phyloP scores from a whole-genome alignment of 2,329 filamentous ascomycete species.

The Trichophyton equinum region DNA sequence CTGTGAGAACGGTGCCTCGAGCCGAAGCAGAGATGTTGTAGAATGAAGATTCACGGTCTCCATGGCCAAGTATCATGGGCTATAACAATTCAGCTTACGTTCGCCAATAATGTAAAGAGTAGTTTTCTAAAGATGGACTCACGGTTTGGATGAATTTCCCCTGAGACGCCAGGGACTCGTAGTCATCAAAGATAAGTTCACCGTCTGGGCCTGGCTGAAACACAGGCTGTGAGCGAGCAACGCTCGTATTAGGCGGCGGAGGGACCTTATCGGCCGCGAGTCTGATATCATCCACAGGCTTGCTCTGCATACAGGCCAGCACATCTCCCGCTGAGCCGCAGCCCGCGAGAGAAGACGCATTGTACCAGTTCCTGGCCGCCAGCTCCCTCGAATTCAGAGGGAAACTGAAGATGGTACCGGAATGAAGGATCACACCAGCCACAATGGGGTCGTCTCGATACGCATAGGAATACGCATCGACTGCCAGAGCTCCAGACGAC shows the following conservation, averaged over 20 bases:
- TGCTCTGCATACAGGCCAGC: conserved; percentile 30
- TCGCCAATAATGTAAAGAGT: no score
- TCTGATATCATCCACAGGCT: conserved; percentile 27
- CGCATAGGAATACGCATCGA: conserved; percentile 21
- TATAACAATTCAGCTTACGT: background rate
- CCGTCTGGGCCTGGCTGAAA: conserved; percentile 36
- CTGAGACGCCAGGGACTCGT: conserved; percentile 21
- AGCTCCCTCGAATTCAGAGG: conserved; percentile 26
- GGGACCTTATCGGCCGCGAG: conserved; percentile 26
- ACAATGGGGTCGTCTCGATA: conserved; percentile 27
- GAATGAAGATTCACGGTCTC: conserved; percentile 37
- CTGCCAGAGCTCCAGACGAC: conserved; percentile 39
- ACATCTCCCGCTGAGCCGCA: conserved; percentile 24
- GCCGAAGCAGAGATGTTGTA: conserved; percentile 36
- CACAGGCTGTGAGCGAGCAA: conserved; percentile 18
- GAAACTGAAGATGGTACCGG: conserved; percentile 34
- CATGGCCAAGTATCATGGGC: conserved; percentile 28
- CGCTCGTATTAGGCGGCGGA: conserved; percentile 21
- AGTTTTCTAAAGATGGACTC: conserved; percentile 2
- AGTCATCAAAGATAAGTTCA: conserved; percentile 33
- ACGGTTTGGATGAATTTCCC: conserved; percentile 30
- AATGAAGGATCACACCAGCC: conserved; percentile 27
- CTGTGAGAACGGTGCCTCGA: conserved; percentile 29
- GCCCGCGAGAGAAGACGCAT: conserved; percentile 29
- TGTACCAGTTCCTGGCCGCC: conserved; percentile 33